Evolutionary conservation across 192 early-diverging fungal genomes (phyloP).

Genomic region (Linnemannia exigua): DNA sequence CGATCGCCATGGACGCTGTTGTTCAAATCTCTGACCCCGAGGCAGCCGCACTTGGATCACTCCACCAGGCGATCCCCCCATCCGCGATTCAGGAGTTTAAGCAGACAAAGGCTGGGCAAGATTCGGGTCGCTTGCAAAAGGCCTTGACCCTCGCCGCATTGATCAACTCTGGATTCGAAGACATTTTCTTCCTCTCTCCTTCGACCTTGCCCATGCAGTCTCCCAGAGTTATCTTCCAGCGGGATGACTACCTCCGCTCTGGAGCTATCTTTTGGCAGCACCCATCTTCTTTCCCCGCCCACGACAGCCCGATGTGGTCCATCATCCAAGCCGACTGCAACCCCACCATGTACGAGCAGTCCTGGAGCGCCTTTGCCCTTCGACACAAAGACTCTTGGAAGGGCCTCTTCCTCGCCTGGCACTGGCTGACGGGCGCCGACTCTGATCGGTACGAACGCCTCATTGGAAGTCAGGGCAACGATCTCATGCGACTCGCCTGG

Average conservation of each 20-base stretch:
- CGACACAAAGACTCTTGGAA: slow-evolving; percentile 54
- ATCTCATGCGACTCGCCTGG: slow-evolving; percentile 42
- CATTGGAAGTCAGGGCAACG: slow-evolving; percentile 33
- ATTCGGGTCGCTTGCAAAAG: slow-evolving; percentile 28
- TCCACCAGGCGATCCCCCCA: slow-evolving; percentile 13
- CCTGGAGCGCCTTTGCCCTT: slow-evolving; percentile 41
- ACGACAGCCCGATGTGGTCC: slow-evolving; percentile 47
- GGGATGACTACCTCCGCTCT: slow-evolving; percentile 21
- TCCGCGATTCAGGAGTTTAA: slow-evolving; percentile 34
- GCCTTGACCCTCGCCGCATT: slow-evolving; percentile 43
- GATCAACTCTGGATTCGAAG: slow-evolving; percentile 57
- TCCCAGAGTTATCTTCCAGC: slow-evolving; percentile 28
- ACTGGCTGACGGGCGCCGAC: slow-evolving; percentile 34
- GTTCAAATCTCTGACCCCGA: slow-evolving; percentile 27
- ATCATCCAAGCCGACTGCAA: slow-evolving; percentile 37
- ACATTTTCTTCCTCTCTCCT: slow-evolving; percentile 46
- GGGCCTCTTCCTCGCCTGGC: slow-evolving; percentile 49
- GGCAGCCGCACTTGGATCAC: background rate
- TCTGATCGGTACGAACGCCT: slow-evolving; percentile 18
- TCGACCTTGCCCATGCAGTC: slow-evolving; percentile 50
- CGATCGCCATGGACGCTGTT: slow-evolving; percentile 23
- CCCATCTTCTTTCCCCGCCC: slow-evolving; percentile 35
- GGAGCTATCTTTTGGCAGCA: slow-evolving; percentile 56
- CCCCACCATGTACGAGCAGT: slow-evolving; percentile 26
- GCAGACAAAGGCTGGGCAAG: background rate